Conservation (phyloP, 306 rosid species). For the Cucurbita maxima region DNA sequence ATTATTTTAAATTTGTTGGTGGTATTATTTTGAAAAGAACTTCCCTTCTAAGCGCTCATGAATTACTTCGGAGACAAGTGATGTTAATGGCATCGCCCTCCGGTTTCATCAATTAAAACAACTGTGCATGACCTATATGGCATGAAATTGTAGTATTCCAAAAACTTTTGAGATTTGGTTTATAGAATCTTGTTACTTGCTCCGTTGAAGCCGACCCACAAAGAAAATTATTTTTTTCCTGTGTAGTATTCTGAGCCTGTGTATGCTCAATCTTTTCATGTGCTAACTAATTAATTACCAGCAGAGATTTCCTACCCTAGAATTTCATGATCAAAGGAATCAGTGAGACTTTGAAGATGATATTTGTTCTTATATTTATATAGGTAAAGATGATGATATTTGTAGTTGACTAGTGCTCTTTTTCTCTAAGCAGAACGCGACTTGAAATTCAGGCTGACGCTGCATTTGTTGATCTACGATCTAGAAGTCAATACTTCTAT, state of each 20-base stretch:
- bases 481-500: constrained; percentile 66
- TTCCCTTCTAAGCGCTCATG: constrained; percentile 80
- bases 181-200: not conserved
- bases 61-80: constrained; percentile 49
- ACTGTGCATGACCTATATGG: not conserved
- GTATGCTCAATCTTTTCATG: not conserved
- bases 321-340: not conserved
- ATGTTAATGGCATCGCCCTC: constrained; percentile 42
- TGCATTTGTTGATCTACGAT: constrained; percentile 62
- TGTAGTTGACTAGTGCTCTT: not conserved
- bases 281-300: not conserved
- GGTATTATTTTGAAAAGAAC: constrained; percentile 9
- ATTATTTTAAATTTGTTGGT: not conserved
- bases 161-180: not conserved
- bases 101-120: constrained; percentile 42
- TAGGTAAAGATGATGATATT: not conserved
- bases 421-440: constrained; percentile 47
- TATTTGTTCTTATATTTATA: not conserved
- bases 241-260: not conserved
- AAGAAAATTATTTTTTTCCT: not conserved
- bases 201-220: not conserved
- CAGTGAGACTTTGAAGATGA: not conserved
- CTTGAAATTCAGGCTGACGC: constrained; percentile 86
- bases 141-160: not conserved
- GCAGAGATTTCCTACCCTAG: not conserved